Evolutionary conservation across 2,329 filamentous ascomycete species (phyloP).

Genomic region (Penicillium sp.): DNA sequence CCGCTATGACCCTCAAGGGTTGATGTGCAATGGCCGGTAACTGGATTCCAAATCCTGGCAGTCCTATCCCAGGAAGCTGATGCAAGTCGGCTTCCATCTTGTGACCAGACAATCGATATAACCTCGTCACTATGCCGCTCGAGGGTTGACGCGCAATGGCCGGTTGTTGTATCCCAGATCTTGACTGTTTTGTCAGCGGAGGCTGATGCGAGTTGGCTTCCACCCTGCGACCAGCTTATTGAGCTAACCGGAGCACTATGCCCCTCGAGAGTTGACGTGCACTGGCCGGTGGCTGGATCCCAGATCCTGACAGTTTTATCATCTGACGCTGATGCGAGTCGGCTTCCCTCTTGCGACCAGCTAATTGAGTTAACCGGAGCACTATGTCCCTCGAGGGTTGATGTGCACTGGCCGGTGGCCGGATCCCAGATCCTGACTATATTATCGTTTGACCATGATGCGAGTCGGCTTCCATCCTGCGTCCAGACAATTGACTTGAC

Average conservation of each 20-base stretch:
- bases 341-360: neutral
- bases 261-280: slow-evolving; percentile 19
- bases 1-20: neutral
- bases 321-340: neutral
- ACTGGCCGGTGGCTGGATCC: slow-evolving; percentile 1
- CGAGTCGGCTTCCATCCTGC: slow-evolving; percentile 20
- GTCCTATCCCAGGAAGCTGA: neutral
- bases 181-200: slow-evolving; percentile 4
- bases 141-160: neutral
- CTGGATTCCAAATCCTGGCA: neutral
- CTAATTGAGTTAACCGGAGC: neutral
- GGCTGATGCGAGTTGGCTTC: slow-evolving; percentile 7
- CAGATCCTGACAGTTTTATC: neutral
- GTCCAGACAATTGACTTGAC: slow-evolving; percentile 24
- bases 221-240: slow-evolving; percentile 8
- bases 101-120: slow-evolving; percentile 1
- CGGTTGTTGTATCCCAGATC: slow-evolving; percentile 4
- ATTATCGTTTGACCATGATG: slow-evolving; percentile 23
- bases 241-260: slow-evolving; percentile 5
- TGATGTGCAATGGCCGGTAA: neutral
- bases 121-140: neutral
- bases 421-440: slow-evolving; percentile 42
- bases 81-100: slow-evolving; percentile 1
- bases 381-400: neutral
- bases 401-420: slow-evolving; percentile 10